These are phyloP conservation scores for Alternaria sp. DNA, from an alignment of 2,329 filamentous ascomycete species.

Conservation along the genomic window DNA sequence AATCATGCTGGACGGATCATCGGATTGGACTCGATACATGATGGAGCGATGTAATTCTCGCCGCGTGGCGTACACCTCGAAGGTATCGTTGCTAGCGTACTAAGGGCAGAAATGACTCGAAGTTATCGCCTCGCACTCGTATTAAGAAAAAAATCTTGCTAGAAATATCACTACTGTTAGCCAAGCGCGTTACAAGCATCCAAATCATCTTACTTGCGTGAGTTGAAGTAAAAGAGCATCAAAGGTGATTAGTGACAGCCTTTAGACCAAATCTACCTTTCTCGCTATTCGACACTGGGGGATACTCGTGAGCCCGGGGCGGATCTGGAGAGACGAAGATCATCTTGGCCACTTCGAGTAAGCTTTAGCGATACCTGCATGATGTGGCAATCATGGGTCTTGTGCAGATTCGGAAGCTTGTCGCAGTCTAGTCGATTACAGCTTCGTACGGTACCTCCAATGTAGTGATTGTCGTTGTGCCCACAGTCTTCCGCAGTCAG, in stretches of 20 bases:
- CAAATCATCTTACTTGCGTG: not conserved
- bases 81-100: not conserved
- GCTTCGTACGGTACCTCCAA: not conserved
- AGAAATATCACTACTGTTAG: not conserved
- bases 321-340: not conserved
- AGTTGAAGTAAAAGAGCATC: not conserved
- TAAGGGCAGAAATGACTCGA: not conserved
- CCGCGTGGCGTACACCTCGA: not conserved
- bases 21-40: not conserved
- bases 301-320: not conserved
- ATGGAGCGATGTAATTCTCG: accelerated
- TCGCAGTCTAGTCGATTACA: not conserved
- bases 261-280: no score
- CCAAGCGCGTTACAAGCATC: not conserved
- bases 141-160: not conserved
- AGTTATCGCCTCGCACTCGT: not conserved
- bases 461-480: not conserved
- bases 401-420: not conserved
- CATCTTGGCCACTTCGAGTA: not conserved
- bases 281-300: not conserved
- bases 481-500: not conserved
- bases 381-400: not conserved
- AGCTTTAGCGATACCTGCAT: not conserved
- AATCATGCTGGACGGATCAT: not conserved
- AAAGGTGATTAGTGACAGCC: not conserved